Conservation (phyloP, 768 basidiomycete genomes). For the Sarcodon aspratus region DNA sequence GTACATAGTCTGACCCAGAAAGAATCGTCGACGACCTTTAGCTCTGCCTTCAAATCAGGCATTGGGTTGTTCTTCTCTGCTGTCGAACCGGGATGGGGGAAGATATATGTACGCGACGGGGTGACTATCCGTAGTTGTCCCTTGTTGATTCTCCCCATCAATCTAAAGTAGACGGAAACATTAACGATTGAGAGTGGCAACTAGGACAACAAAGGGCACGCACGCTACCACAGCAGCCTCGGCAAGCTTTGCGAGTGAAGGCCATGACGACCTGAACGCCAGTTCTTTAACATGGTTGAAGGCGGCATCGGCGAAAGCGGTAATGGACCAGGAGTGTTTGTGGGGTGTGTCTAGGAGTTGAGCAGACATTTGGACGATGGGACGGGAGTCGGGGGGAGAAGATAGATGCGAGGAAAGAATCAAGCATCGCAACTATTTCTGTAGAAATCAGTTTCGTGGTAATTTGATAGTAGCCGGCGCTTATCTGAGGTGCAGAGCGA, state of each 20-base stretch:
- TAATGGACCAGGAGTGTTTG: background rate
- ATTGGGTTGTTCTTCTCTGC: conserved; percentile 7
- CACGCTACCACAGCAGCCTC: background rate
- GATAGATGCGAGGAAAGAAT: background rate
- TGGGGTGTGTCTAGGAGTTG: background rate
- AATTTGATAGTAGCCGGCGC: too few relatives aligned
- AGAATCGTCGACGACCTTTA: conserved; percentile 35
- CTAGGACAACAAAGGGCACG: background rate
- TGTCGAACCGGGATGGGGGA: background rate
- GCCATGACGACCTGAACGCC: background rate
- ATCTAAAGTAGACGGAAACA: background rate
- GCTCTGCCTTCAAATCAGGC: conserved; percentile 23
- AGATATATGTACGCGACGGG: background rate
- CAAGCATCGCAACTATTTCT: too few relatives aligned
- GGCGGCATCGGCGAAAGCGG: background rate
- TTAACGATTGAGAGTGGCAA: background rate
- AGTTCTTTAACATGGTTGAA: background rate
- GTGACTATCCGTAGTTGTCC: background rate
- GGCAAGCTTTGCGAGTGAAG: background rate
- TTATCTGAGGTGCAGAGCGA: too few relatives aligned
- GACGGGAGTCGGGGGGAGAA: background rate
- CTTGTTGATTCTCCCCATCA: background rate
- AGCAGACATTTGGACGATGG: background rate
- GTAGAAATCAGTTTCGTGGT: too few relatives aligned
- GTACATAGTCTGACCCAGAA: conserved; percentile 50